Base-by-base conservation (phyloP, 1,139 yeast species). In the Candida smagusa region DNA sequence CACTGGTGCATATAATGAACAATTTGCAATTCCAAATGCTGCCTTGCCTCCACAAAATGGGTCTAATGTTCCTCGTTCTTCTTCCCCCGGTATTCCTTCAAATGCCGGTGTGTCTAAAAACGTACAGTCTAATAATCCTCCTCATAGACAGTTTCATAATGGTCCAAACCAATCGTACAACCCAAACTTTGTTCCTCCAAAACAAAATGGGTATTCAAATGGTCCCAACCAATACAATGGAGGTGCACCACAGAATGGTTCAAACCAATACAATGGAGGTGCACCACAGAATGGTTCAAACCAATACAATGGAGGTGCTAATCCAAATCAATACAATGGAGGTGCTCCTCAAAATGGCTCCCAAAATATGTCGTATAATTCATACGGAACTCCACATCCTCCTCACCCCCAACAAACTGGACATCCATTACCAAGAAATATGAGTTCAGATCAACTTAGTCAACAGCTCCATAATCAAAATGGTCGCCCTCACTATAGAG, bases 251-350 rank as follows among this genome's bases (percentile, higher is more conserved):
- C 23, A 22, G 3, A 25, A 24, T 16, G 33, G 34, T 9, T 30
- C 22, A 9, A 27, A 28, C 25, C 26, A 16, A 16, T 16, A 16
- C 5, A 23, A 23, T 23, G 26, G 26, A 4, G 13, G 25, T 16
- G 28, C 22, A 6, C 21, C 25, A 6, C 23, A 22, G 3, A 25
- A 24, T 16, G 33, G 34, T 12, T 25, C 22, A 9, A 27, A 28
- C 25, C 26, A 30, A 22, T 26, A 22, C 29, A 23, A 7, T 13
- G 30, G 16, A 25, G 36, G 34, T 7, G 31, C 26, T 23, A 3
- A 9, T 8, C 12, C 24, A 16, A 12, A 13, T 12, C 32, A 34
- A 7, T 22, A 28, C 8, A 26, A 26, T 7, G 31, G 31, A 5
- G 13, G 25, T 16, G 28, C 22, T n/a, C 21, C 25, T 23, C 23